phyloP scores from a whole-genome alignment of 306 rosid species.

The Cicer chorassanicum region DNA sequence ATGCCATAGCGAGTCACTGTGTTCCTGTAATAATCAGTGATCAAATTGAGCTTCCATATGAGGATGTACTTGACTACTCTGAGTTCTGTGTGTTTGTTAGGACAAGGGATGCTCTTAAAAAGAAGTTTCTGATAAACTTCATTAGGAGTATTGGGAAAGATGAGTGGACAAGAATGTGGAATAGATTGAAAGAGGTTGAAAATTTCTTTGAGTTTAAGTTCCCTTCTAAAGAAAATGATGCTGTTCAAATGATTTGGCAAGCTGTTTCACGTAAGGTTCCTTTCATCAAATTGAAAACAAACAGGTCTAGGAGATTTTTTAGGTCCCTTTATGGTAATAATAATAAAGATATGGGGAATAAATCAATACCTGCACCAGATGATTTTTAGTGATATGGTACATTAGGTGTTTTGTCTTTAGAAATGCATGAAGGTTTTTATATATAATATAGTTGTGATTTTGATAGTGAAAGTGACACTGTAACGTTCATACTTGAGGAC shows the following conservation, averaged over 20 bases:
- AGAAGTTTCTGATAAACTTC: slow-evolving; percentile 60
- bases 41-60: slow-evolving; percentile 78
- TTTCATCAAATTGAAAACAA: slow-evolving; percentile 54
- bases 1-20: slow-evolving; percentile 80
- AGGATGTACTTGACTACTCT: slow-evolving; percentile 79
- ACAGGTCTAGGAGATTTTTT: slow-evolving; percentile 64
- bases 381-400: slow-evolving; percentile 55
- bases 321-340: slow-evolving; percentile 36
- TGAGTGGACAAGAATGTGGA: slow-evolving; percentile 88
- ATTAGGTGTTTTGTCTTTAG: slow-evolving; percentile 40
- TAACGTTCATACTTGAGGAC: slow-evolving; percentile 18
- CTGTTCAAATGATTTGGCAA: slow-evolving; percentile 90
- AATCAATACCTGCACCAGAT: slow-evolving; percentile 48
- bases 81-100: slow-evolving; percentile 78
- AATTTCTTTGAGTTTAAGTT: slow-evolving; percentile 67
- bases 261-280: slow-evolving; percentile 78
- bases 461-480: slow-evolving; percentile 30
- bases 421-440: slow-evolving; percentile 37
- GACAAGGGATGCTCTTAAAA: slow-evolving; percentile 66
- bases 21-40: slow-evolving; percentile 85
- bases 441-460: slow-evolving; percentile 18
- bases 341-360: slow-evolving; percentile 29
- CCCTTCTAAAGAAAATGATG: slow-evolving; percentile 74
- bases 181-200: slow-evolving; percentile 67
- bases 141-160: slow-evolving; percentile 58